Conservation (phyloP, 2,329 filamentous ascomycete species). For the Thermothelomyces thermophilus region DNA sequence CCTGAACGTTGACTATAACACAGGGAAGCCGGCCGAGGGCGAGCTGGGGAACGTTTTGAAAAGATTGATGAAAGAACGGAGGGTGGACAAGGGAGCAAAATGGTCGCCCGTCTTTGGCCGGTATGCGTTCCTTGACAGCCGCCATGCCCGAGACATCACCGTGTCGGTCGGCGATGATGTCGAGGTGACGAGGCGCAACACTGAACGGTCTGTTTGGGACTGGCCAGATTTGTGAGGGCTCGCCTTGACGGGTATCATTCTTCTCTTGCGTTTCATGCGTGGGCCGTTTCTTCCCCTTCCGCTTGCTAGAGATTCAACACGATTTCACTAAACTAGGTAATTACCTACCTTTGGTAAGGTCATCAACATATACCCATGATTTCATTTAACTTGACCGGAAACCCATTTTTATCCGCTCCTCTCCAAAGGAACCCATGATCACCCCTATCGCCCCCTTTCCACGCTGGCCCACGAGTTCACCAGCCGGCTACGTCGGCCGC, state of each 20-base stretch:
- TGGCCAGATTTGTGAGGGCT: conserved; percentile 36
- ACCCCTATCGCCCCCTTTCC: too few relatives aligned
- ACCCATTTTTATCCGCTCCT: too few relatives aligned
- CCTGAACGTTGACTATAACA: conserved; percentile 65
- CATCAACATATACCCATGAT: too few relatives aligned
- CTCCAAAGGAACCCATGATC: too few relatives aligned
- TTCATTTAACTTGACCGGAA: too few relatives aligned
- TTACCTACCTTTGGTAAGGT: too few relatives aligned
- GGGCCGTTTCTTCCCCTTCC: not conserved
- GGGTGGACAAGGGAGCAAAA: conserved; percentile 62
- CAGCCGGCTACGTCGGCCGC: too few relatives aligned
- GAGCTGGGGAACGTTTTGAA: conserved; percentile 59
- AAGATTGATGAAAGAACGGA: conserved; percentile 61
- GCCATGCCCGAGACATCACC: conserved; percentile 9
- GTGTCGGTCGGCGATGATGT: conserved; percentile 25
- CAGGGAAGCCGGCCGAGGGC: conserved; percentile 51
- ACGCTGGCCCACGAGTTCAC: too few relatives aligned
- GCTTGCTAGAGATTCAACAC: not conserved
- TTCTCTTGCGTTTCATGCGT: not conserved
- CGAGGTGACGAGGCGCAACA: conserved; percentile 49
- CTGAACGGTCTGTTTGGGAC: conserved; percentile 49
- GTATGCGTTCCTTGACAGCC: conserved; percentile 54
- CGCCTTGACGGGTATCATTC: too few relatives aligned
- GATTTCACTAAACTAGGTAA: too few relatives aligned
- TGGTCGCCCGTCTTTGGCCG: conserved; percentile 67